Percentiles rank a stretch among this genome's conserved stretches.
Evolutionary conservation across 1,284 basidiomycete species (phyloP).

Genomic region (Bothia castanella): DNA sequence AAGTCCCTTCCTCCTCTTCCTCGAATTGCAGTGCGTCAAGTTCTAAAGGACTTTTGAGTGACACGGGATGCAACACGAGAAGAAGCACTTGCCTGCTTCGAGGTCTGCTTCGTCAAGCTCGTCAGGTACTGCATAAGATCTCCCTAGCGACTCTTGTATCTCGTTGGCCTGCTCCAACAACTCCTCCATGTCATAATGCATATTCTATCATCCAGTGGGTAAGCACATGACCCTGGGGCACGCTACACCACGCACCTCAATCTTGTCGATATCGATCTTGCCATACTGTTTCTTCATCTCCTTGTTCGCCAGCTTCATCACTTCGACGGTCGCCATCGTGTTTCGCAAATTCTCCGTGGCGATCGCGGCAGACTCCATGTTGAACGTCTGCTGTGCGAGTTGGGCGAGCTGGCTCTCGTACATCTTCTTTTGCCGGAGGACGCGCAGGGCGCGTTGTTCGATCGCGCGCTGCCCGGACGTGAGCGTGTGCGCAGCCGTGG

Average conservation of each 20-base stretch:
- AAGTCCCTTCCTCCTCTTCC: conserved; percentile 82
- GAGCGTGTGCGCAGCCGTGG: background rate
- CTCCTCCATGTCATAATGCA: conserved; percentile 98
- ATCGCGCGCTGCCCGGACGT: conserved; percentile 67
- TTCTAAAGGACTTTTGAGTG: conserved; percentile 49
- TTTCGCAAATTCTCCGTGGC: conserved; percentile 97
- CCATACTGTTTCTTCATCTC: conserved; percentile 97
- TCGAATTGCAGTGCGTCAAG: conserved; percentile 86
- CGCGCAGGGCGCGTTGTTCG: conserved; percentile 91
- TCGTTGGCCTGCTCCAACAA: conserved; percentile 96
- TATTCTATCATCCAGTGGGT: conserved; percentile 50
- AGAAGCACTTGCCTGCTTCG: conserved; percentile 73
- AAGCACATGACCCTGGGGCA: background rate
- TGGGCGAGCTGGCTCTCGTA: conserved; percentile 92
- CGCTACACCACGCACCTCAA: conserved; percentile 67
- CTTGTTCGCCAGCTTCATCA: conserved; percentile 97
- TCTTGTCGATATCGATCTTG: conserved; percentile 97
- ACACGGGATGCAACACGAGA: background rate
- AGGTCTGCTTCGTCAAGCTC: conserved; percentile 97
- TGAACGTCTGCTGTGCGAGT: conserved; percentile 93
- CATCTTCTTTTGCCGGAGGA: conserved; percentile 94
- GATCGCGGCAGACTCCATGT: conserved; percentile 97
- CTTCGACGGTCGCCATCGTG: conserved; percentile 99
- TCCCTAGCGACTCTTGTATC: conserved; percentile 90
- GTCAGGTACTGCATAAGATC: conserved; percentile 95